These are phyloP conservation scores for Mrakia hoshinonis DNA, from an alignment of 768 basidiomycete species.

Conservation along the genomic window DNA sequence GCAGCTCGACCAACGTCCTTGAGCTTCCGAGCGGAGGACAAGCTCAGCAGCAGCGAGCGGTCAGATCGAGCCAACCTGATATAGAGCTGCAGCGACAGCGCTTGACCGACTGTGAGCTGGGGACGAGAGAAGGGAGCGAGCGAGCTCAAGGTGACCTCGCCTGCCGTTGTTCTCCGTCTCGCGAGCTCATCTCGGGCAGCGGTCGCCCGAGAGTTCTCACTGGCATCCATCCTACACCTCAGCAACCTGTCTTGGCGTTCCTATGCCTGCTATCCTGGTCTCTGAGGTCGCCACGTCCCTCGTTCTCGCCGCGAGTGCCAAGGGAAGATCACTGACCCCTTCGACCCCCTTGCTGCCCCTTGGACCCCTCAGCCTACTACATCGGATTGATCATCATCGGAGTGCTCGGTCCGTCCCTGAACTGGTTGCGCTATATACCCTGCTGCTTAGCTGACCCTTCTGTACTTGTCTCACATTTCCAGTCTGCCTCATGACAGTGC, in stretches of 20 bases:
- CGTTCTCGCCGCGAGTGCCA: not conserved
- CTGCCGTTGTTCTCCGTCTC: too few species aligned
- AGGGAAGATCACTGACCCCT: not conserved
- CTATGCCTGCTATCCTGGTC: not conserved
- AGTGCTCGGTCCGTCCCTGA: conserved; percentile 39
- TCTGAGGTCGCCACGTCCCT: too few species aligned
- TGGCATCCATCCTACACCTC: too few species aligned
- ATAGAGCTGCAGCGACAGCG: too few species aligned
- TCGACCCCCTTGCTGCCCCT: not conserved
- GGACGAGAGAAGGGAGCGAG: too few species aligned
- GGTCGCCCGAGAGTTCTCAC: too few species aligned
- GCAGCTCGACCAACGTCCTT: not conserved
- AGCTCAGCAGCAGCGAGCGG: too few species aligned
- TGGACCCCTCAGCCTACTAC: conserved; percentile 11
- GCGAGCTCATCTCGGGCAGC: too few species aligned
- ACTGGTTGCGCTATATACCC: not conserved
- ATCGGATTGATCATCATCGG: conserved; percentile 43
- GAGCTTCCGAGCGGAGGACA: not conserved
- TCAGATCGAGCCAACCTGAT: too few species aligned
- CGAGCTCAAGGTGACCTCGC: too few species aligned
- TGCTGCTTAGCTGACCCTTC: not conserved
- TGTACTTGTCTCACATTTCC: not conserved
- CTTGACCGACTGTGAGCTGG: too few species aligned
- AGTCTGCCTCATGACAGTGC: conserved; percentile 6
- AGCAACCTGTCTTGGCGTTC: too few species aligned